phyloP scores from a whole-genome alignment of 495 filamentous ascomycete species.

The Penicillium coprophilum region DNA sequence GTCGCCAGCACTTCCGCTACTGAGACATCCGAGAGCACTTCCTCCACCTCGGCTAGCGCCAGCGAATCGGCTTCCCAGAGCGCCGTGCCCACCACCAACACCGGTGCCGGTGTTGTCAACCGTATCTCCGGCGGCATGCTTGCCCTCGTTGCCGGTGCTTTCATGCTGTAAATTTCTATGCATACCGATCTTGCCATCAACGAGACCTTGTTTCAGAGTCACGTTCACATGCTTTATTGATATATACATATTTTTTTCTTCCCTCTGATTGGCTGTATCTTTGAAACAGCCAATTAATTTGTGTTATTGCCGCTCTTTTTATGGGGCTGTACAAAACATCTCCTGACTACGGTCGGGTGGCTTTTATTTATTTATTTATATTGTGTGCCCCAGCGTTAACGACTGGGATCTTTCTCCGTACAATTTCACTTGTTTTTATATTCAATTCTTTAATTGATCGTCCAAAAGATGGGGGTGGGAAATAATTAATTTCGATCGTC shows the following conservation, averaged over 20 bases:
- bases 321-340: not conserved
- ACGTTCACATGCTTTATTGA: not conserved
- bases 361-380: not conserved
- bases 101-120: constrained; percentile 35
- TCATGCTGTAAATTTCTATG: constrained; percentile 32
- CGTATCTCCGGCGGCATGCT: constrained; percentile 42
- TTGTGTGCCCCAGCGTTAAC: constrained; percentile 1
- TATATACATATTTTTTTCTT: not conserved
- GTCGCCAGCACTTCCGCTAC: constrained; percentile 35
- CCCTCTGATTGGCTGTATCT: constrained; percentile 3
- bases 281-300: constrained; percentile 2
- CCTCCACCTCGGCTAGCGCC: constrained; percentile 20
- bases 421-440: too few relatives aligned
- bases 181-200: constrained; percentile 2
- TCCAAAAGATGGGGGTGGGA: not conserved
- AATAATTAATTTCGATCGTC: not conserved
- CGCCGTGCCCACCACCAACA: constrained; percentile 30
- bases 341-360: not conserved
- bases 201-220: not conserved
- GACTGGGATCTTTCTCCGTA: not conserved
- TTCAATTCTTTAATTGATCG: not conserved
- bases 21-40: constrained; percentile 27
- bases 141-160: constrained; percentile 36
- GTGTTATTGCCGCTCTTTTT: not conserved
- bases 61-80: constrained; percentile 13